Percentiles rank a stretch among this genome's conserved stretches.
Evolutionary conservation across 2,329 filamentous ascomycete genomes (phyloP).

Genomic region (Juglanconis juglandina): DNA sequence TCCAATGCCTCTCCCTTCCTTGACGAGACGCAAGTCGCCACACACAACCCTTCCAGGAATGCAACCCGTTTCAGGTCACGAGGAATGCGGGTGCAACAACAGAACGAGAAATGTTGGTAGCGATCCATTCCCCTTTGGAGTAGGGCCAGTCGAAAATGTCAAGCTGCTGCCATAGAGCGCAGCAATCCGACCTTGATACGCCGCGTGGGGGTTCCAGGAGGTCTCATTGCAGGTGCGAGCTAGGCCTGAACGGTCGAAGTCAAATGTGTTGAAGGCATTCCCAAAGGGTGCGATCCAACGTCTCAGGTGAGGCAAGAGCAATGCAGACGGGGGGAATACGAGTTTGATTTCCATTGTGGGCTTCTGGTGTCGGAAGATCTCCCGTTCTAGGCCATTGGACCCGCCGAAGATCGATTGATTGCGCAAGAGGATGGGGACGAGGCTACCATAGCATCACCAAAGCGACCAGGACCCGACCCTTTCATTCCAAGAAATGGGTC

Average conservation of each 20-base stretch:
- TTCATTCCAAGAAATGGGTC: too few relatives aligned
- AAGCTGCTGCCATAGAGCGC: neutral
- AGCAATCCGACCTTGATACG: neutral
- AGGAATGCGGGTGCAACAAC: neutral
- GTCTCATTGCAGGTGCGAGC: neutral
- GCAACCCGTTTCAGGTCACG: neutral
- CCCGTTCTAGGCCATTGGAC: neutral
- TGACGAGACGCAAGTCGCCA: neutral
- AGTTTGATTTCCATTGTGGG: neutral
- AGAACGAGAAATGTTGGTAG: neutral
- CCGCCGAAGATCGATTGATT: neutral
- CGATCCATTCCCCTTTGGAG: too few relatives aligned
- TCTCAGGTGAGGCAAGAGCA: conserved; percentile 11
- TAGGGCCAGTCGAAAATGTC: neutral
- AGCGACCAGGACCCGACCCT: too few relatives aligned
- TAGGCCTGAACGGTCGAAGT: conserved; percentile 11
- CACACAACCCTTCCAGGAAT: neutral
- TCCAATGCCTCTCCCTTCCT: neutral
- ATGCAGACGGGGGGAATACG: conserved; percentile 8
- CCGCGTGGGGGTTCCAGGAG: conserved; percentile 7
- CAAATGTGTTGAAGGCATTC: conserved; percentile 12
- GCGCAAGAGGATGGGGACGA: neutral
- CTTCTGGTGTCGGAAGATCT: neutral
- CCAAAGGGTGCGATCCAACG: conserved; percentile 1
- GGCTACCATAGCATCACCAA: too few relatives aligned